Evolutionary conservation across 805 yeast genomes (phyloP), one percentile per base, ranked within the genome.

Genomic region (Hanseniaspora valbyensis): DNA sequence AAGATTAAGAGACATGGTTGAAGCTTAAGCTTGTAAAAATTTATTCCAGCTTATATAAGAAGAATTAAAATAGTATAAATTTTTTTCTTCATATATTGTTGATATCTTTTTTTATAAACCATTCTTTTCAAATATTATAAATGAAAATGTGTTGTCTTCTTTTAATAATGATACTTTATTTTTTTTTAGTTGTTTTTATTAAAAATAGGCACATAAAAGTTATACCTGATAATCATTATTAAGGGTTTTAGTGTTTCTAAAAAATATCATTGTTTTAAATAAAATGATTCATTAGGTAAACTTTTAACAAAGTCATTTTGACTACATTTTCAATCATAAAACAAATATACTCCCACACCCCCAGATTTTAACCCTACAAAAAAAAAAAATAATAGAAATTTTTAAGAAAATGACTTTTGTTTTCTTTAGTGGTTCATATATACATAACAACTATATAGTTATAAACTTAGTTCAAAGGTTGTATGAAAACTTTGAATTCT

Each of bases 1-100:
- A 82, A 95, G 99, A 84, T 86, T 92, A 76, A 88, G 99, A 83
- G 99, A 92, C 72, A 72, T 94, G 80, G 96, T 95, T 76, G 98
- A 92, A 80, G 98, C 95, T 72, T 92, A 89, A 85, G 63, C 69
- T 56, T 55, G 53, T 57, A 10, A 28, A 14, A 28, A 7, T 26
- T 26, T 26, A n/a, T n/a, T n/a, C n/a, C n/a, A n/a, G n/a, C n/a
- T n/a, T n/a, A n/a, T n/a, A n/a, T n/a, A n/a, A n/a, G n/a, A n/a
- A n/a, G n/a, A n/a, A n/a, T n/a, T n/a, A n/a, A n/a, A n/a, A n/a
- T n/a, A n/a, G n/a, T n/a, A n/a, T n/a, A n/a, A n/a, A n/a, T n/a
- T n/a, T n/a, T n/a, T n/a, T n/a, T n/a, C n/a, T n/a, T n/a, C n/a
- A n/a, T n/a, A n/a, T n/a, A n/a, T n/a, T n/a, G n/a, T n/a, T n/a